Percentiles rank a stretch among this genome's conserved stretches.
Evolutionary conservation across 2,329 filamentous ascomycete genomes (phyloP).

Genomic region (Pseudogymnoascus sp.): DNA sequence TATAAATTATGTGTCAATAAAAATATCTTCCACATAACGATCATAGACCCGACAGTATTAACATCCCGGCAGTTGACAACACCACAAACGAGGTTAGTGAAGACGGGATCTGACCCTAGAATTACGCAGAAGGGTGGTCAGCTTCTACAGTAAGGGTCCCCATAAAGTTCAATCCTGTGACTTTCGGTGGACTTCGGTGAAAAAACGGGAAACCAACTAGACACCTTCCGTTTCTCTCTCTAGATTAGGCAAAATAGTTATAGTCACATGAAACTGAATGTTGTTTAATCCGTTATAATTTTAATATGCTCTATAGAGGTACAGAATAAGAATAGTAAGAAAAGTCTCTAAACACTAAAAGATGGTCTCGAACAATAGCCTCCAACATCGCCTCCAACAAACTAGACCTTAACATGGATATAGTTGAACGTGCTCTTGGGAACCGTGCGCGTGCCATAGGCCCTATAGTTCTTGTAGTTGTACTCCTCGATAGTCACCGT

Average conservation of each 20-base stretch:
- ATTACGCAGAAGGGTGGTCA: background rate
- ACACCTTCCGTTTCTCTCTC: too few relatives aligned
- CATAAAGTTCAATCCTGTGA: background rate
- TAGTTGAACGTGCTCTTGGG: slow-evolving; percentile 14
- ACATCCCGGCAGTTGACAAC: background rate
- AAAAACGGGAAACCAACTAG: background rate
- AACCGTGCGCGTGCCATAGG: slow-evolving; percentile 12
- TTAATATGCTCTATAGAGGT: background rate
- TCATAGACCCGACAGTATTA: too few relatives aligned
- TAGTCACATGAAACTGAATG: background rate
- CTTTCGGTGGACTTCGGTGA: background rate
- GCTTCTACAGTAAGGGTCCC: background rate
- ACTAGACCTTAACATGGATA: slow-evolving; percentile 14
- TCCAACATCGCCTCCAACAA: background rate
- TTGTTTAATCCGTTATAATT: background rate
- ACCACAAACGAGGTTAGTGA: background rate
- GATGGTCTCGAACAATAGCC: background rate
- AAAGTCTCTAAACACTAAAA: background rate
- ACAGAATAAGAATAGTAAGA: background rate
- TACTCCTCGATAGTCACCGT: slow-evolving; percentile 16
- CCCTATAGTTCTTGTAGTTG: slow-evolving; percentile 3
- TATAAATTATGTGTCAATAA: too few relatives aligned
- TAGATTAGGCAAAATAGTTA: background rate
- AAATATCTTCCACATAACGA: too few relatives aligned
- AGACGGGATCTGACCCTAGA: background rate